Evolutionary conservation across 306 rosid genomes (phyloP).

Genomic region (Biancaea sappan): DNA sequence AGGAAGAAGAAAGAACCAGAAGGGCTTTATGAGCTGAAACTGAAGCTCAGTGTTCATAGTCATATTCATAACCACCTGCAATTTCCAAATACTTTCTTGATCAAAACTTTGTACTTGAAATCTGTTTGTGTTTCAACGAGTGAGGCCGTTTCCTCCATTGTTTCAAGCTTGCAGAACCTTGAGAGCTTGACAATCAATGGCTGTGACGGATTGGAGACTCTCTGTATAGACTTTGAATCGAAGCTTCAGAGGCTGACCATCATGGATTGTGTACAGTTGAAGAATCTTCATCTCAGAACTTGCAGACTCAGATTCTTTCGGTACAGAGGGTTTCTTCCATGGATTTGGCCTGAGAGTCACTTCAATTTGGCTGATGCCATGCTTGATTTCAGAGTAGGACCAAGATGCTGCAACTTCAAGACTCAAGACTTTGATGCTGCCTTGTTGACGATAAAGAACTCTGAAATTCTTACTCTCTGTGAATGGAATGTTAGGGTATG

Average conservation of each 20-base stretch:
- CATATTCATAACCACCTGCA: constrained; percentile 29
- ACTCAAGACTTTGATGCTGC: constrained; percentile 64
- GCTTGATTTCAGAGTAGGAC: constrained; percentile 77
- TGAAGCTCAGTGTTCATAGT: constrained; percentile 39
- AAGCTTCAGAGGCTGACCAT: constrained; percentile 57
- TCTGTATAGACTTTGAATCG: constrained; percentile 51
- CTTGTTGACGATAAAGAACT: constrained; percentile 70
- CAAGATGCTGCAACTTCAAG: constrained; percentile 26
- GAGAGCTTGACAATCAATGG: constrained; percentile 61
- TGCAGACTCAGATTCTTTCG: constrained; percentile 57
- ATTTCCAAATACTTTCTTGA: constrained; percentile 43
- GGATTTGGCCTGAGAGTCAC: constrained; percentile 55
- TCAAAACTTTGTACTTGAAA: constrained; percentile 66
- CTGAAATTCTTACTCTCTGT: constrained; percentile 61
- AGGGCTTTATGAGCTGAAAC: constrained; percentile 41
- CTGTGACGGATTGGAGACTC: constrained; percentile 58
- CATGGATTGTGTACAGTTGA: constrained; percentile 59
- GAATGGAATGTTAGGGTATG: constrained; percentile 80
- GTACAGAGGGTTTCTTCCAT: constrained; percentile 62
- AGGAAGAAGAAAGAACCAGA: constrained; percentile 42
- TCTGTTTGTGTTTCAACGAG: constrained; percentile 52
- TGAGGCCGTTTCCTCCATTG: constrained; percentile 52
- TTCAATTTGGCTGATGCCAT: constrained; percentile 70
- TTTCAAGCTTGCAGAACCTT: constrained; percentile 54
- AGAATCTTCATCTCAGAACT: constrained; percentile 49